Evolutionary conservation across 1,139 yeast species (phyloP).

Genomic region (Arxiozyma heterogenica): DNA sequence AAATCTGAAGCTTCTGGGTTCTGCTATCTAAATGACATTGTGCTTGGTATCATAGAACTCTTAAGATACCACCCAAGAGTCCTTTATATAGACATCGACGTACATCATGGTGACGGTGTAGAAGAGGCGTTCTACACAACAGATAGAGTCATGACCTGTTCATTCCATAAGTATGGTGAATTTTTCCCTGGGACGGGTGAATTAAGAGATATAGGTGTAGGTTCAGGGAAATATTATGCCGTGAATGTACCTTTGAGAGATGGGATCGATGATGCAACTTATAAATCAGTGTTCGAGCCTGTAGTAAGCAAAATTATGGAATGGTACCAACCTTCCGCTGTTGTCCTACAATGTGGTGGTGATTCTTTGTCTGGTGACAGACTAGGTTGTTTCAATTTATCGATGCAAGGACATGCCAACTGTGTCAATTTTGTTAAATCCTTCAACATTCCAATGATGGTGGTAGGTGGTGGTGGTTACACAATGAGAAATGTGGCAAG

Average conservation of each 20-base stretch:
- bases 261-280: conserved; percentile 86
- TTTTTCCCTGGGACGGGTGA: conserved; percentile 96
- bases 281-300: conserved; percentile 82
- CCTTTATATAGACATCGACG: conserved; percentile 90
- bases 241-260: conserved; percentile 86
- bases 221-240: conserved; percentile 79
- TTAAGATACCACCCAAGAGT: conserved; percentile 90
- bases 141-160: conserved; percentile 94
- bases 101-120: conserved; percentile 98
- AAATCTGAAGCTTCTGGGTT: conserved; percentile 94
- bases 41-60: conserved; percentile 80
- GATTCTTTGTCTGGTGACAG: conserved; percentile 89
- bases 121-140: conserved; percentile 96
- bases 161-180: conserved; percentile 95
- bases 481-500: conserved; percentile 95
- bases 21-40: conserved; percentile 86
- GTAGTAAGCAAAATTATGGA: conserved; percentile 73
- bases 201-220: conserved; percentile 78
- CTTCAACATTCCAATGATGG: conserved; percentile 81
- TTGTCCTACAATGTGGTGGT: conserved; percentile 88
- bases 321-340: conserved; percentile 90
- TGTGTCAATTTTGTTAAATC: conserved; percentile 85
- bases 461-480: conserved; percentile 96
- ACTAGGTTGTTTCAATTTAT: conserved; percentile 82
- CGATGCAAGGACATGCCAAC: conserved; percentile 91